Evolutionary conservation across 805 yeast species (phyloP).

Genomic region (Hanseniaspora lachancei): DNA sequence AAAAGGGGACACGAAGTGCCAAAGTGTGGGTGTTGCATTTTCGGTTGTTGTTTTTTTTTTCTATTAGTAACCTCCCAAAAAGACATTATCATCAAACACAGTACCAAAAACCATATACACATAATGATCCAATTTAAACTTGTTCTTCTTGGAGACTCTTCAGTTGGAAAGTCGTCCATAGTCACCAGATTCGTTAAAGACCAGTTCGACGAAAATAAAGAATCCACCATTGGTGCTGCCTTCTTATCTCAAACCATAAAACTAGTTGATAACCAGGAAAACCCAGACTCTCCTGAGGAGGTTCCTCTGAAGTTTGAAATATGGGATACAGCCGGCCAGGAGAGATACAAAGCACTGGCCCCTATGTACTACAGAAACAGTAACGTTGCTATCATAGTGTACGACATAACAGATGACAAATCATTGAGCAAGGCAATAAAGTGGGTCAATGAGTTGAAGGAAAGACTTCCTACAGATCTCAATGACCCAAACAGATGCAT

Average conservation of each 20-base stretch:
- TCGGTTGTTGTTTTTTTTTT: too few species aligned
- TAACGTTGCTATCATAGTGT: slow-evolving; percentile 75
- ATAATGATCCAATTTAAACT: slow-evolving; percentile 45
- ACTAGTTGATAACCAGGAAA: background rate
- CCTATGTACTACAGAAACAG: slow-evolving; percentile 78
- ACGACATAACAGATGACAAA: slow-evolving; percentile 58
- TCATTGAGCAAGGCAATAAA: slow-evolving; percentile 68
- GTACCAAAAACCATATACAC: background rate
- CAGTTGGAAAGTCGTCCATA: slow-evolving; percentile 71
- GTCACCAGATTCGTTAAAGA: slow-evolving; percentile 67
- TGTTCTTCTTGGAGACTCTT: slow-evolving; percentile 68
- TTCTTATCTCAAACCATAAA: slow-evolving; percentile 71
- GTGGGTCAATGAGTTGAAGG: slow-evolving; percentile 86
- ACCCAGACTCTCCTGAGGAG: slow-evolving; percentile 16
- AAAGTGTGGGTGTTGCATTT: too few species aligned
- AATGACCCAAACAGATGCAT: slow-evolving; percentile 46
- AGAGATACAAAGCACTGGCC: slow-evolving; percentile 66
- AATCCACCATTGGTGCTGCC: slow-evolving; percentile 98
- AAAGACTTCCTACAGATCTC: slow-evolving; percentile 41
- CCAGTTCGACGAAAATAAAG: slow-evolving; percentile 62
- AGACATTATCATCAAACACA: too few species aligned
- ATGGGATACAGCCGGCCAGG: slow-evolving; percentile 98
- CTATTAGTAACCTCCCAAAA: too few species aligned
- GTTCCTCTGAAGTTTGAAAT: slow-evolving; percentile 43
- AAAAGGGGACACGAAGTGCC: too few species aligned